phyloP scores from a whole-genome alignment of 345 rosid species.

The Ceriops zippeliana region DNA sequence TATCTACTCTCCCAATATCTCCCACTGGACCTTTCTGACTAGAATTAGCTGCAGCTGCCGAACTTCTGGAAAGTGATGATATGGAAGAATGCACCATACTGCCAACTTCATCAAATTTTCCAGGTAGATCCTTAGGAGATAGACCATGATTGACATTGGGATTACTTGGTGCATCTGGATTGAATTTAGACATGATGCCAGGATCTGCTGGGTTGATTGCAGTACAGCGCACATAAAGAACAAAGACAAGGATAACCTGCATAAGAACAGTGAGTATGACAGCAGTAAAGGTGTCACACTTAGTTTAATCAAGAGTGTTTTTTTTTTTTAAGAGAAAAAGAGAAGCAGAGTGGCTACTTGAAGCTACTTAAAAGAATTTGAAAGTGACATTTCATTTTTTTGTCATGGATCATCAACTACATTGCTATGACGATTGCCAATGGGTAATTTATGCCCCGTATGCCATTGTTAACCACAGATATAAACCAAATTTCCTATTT shows the following conservation, averaged over 20 bases:
- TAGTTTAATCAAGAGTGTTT: neutral
- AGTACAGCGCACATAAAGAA: conserved; percentile 77
- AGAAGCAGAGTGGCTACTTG: neutral
- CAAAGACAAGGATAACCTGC: conserved; percentile 71
- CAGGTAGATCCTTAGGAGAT: conserved; percentile 39
- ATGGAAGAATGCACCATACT: conserved; percentile 63
- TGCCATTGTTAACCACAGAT: neutral
- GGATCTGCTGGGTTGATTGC: conserved; percentile 97
- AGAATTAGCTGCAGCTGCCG: conserved; percentile 56
- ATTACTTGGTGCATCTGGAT: conserved; percentile 26
- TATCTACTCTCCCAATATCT: conserved; percentile 43
- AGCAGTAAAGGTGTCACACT: neutral
- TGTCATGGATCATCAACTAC: too few relatives aligned
- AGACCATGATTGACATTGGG: conserved; percentile 37
- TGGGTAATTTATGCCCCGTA: neutral
- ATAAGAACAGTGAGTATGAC: neutral
- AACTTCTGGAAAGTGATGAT: conserved; percentile 73
- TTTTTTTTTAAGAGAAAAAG: neutral
- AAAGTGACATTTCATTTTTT: too few relatives aligned
- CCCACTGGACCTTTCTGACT: conserved; percentile 60
- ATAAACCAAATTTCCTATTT: neutral
- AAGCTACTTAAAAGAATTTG: too few relatives aligned
- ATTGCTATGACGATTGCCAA: too few relatives aligned
- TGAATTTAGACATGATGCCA: conserved; percentile 69
- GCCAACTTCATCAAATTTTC: conserved; percentile 53